Evolutionary conservation across 2,329 filamentous ascomycete genomes (phyloP), one percentile per base, ranked within the genome.

Genomic region (Pseudocercospora ulei): DNA sequence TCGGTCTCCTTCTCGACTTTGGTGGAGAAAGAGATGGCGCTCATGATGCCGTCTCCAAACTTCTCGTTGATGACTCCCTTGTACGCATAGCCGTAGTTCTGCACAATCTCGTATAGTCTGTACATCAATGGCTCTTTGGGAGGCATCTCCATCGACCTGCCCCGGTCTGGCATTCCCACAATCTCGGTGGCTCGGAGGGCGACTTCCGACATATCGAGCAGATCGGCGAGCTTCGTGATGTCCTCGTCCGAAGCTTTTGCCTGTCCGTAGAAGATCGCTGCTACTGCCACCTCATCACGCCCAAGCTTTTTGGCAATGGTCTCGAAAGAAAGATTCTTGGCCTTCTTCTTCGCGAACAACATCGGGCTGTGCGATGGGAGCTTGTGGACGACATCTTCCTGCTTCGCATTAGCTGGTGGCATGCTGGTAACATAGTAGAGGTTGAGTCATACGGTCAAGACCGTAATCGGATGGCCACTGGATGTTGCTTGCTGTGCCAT

Each of bases 51-150:
- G 43, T 71, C 68, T 5, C 68, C 68, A 53, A 71, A 71, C 70
- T 95, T 95, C 72, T 96, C 88, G 53, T 96, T 95, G 62, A 95
- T 61, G 3, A 96, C 75, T 0, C 86, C 87, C 71, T 95, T 95
- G 66, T 92, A 95, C 1, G 87, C 83, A 61, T 94, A 92, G 1
- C 88, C 88, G 57, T 95, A 95, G 62, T 94, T 96, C 67, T 95
- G 87, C 46, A 96, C 80, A 58, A 95, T 82, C 70, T 96, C 88
- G 61, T 85, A 95, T 43, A 95, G 62, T 2, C 88, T 71, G 62
- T 96, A 96, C 57, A 95, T 87, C 51, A 92, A 64, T 3, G 85
- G 85, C 59, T 93, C 85, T 43, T 75, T 78, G 0, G 83, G 83
- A 1, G 83, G 84, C 82, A 90, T 87, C 41, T 85, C 80, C 1